These are phyloP conservation scores for Kwoniella europaea DNA, from an alignment of 768 basidiomycete species.

Conservation along the genomic window DNA sequence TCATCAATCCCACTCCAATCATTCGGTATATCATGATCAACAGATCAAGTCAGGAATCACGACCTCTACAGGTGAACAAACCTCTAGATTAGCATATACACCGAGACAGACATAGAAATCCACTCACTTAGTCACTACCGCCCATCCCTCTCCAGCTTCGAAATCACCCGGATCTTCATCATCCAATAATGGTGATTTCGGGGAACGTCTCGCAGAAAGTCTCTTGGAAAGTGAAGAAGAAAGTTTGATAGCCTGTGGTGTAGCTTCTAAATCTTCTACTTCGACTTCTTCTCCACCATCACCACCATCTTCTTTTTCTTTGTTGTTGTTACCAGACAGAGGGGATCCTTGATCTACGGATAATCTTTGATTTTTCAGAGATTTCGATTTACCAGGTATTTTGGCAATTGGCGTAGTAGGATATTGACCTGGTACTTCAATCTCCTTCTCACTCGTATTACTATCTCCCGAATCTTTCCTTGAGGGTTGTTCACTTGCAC, in stretches of 20 bases:
- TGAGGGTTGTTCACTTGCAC: background rate
- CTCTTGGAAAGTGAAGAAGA: constrained; percentile 25
- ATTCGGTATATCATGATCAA: constrained; percentile 19
- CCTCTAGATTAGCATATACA: background rate
- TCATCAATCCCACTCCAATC: constrained; percentile 16
- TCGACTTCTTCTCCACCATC: background rate
- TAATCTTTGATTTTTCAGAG: constrained; percentile 10
- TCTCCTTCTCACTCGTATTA: background rate
- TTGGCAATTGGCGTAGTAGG: constrained; percentile 30
- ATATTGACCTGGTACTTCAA: constrained; percentile 4
- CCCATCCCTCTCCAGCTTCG: constrained; percentile 52
- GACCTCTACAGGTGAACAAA: constrained; percentile 6
- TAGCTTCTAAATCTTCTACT: constrained; percentile 21
- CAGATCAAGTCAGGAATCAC: constrained; percentile 27
- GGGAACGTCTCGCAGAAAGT: constrained; percentile 30
- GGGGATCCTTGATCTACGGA: constrained; percentile 4
- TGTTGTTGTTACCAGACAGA: background rate
- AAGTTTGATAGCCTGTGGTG: constrained; percentile 1
- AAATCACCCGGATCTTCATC: constrained; percentile 54
- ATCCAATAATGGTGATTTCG: constrained; percentile 47
- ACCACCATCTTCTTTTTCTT: background rate
- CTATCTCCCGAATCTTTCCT: constrained; percentile 3
- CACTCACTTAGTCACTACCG: constrained; percentile 52
- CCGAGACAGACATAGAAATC: background rate
- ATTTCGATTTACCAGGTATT: constrained; percentile 25